phyloP scores from a whole-genome alignment of 73 alveolate genomes.

The Symbiodinium natans region DNA sequence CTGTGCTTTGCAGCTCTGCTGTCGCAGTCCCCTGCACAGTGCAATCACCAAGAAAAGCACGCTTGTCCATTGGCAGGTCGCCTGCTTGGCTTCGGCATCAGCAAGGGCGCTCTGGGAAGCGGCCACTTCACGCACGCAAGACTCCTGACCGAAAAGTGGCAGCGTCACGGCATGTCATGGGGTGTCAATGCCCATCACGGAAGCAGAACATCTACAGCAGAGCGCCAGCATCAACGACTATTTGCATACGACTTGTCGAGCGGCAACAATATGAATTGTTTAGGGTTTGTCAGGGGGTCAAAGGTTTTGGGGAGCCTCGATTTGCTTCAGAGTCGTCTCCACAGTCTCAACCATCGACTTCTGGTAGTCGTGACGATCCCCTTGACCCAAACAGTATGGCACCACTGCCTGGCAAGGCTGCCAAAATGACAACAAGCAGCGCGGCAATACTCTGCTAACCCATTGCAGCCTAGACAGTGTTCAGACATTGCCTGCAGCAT shows the following conservation, averaged over 20 bases:
- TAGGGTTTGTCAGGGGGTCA: too few relatives aligned
- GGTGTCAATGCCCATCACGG: too few relatives aligned
- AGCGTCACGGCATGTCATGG: too few relatives aligned
- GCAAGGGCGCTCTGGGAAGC: not conserved
- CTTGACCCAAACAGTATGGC: constrained; percentile 46
- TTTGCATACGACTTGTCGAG: too few relatives aligned
- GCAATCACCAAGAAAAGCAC: too few relatives aligned
- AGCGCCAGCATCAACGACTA: too few relatives aligned
- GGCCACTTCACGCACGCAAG: too few relatives aligned
- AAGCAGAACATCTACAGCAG: too few relatives aligned
- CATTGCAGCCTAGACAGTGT: too few relatives aligned
- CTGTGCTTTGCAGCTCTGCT: not conserved
- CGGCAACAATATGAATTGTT: not conserved
- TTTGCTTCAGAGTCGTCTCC: constrained; percentile 31
- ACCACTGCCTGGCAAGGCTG: constrained; percentile 21
- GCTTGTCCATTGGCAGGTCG: not conserved
- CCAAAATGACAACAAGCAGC: not conserved
- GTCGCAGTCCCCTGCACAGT: not conserved
- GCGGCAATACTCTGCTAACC: too few relatives aligned
- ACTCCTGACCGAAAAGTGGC: too few relatives aligned
- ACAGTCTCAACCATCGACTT: constrained; percentile 38
- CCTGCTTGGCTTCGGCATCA: not conserved
- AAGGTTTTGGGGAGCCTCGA: too few relatives aligned
- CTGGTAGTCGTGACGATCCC: constrained; percentile 37
- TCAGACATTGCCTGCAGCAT: constrained; percentile 37